A percentile compares a stretch with the other conserved stretches of the same genome.
Evolutionary conservation across 352 stramenopile genomes (phyloP).

Genomic region (Phytopythium delawarense): DNA sequence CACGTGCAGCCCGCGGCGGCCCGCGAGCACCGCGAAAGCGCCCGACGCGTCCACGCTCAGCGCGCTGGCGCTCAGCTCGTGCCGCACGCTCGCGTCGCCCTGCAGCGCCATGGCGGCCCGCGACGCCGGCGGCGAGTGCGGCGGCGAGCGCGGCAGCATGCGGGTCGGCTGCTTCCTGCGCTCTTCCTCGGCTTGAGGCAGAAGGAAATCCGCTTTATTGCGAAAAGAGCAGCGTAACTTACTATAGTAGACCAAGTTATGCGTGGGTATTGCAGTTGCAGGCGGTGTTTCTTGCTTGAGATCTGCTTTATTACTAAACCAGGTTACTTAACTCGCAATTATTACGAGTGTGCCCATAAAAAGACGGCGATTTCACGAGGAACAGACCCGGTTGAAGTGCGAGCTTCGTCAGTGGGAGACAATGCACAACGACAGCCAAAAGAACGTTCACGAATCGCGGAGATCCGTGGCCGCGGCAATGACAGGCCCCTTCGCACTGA

Average conservation of each 20-base stretch:
- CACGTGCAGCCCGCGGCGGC: conserved; percentile 65
- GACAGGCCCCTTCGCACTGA: too few species aligned
- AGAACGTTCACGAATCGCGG: too few species aligned
- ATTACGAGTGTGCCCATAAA: too few species aligned
- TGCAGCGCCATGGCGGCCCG: conserved; percentile 29
- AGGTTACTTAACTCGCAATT: too few species aligned
- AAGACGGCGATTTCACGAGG: not conserved
- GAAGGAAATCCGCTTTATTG: not conserved
- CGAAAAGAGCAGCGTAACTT: not conserved
- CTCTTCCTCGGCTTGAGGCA: not conserved
- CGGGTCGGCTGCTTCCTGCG: not conserved
- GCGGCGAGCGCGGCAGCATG: conserved; percentile 5
- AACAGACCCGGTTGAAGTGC: not conserved
- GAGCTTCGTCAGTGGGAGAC: too few species aligned
- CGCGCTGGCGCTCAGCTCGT: conserved; percentile 63
- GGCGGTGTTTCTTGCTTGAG: too few species aligned
- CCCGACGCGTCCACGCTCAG: conserved; percentile 75
- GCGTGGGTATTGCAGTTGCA: not conserved
- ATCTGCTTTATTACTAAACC: too few species aligned
- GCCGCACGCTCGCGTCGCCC: conserved; percentile 50
- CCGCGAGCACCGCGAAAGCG: conserved; percentile 55
- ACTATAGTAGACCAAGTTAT: not conserved
- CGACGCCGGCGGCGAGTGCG: conserved; percentile 2
- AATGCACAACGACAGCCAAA: too few species aligned
- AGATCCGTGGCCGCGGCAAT: too few species aligned